Percentiles rank a stretch among this genome's conserved stretches.
Evolutionary conservation across 73 alveolate species (phyloP).

Genomic region (Symbiodinium natans): DNA sequence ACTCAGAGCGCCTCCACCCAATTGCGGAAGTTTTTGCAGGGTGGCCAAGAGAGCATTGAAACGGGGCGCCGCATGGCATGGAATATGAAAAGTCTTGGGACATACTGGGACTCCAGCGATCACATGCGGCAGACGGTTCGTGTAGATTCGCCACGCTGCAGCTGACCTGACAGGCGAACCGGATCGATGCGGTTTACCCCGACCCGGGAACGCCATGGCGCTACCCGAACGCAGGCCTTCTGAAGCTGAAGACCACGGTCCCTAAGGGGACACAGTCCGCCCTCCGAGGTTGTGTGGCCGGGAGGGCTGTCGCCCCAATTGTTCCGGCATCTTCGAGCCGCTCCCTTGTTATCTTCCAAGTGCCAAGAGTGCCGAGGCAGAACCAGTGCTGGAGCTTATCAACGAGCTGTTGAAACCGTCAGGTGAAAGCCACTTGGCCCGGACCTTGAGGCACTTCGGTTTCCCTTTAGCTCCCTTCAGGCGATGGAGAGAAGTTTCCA

Average conservation of each 20-base stretch:
- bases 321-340: too few relatives aligned
- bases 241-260: not conserved
- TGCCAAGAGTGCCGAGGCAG: not conserved
- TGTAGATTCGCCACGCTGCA: too few relatives aligned
- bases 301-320: conserved; percentile 1
- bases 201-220: conserved; percentile 92
- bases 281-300: conserved; percentile 30
- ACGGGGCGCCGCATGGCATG: too few relatives aligned
- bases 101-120: too few relatives aligned
- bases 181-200: conserved; percentile 87
- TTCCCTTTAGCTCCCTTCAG: not conserved
- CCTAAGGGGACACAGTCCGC: not conserved
- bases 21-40: too few relatives aligned
- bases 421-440: not conserved
- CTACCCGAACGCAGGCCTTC: conserved; percentile 76
- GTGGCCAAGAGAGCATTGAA: too few relatives aligned
- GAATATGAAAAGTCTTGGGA: too few relatives aligned
- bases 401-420: conserved; percentile 25
- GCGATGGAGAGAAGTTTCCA: conserved; percentile 53
- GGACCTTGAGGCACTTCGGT: not conserved
- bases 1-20: too few relatives aligned
- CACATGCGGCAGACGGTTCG: too few relatives aligned
- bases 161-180: conserved; percentile 44
- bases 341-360: too few relatives aligned
- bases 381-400: conserved; percentile 74